These are phyloP conservation scores for Phytopythium aichiense DNA, from an alignment of 352 stramenopile genomes.

Conservation along the genomic window DNA sequence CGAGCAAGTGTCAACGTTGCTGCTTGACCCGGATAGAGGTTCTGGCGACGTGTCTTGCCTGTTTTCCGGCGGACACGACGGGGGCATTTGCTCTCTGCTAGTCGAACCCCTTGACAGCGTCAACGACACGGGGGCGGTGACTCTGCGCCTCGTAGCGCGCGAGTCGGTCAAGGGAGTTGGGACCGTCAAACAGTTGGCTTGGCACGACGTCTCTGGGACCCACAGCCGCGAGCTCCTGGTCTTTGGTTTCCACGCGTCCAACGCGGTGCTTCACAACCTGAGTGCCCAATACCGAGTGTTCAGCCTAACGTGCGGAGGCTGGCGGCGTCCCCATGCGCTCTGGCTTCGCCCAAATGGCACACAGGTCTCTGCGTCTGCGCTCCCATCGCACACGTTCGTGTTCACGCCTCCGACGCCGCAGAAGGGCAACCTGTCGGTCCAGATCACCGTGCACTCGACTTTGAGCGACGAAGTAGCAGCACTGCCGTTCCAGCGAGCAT, in stretches of 20 bases:
- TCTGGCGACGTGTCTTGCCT: slow-evolving; percentile 13
- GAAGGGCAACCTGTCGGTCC: slow-evolving; percentile 33
- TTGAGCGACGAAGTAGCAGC: slow-evolving; percentile 2
- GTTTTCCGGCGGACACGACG: slow-evolving; percentile 76
- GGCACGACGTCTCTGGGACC: slow-evolving; percentile 10
- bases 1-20: slow-evolving; percentile 60
- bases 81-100: slow-evolving; percentile 67
- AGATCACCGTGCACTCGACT: slow-evolving; percentile 70
- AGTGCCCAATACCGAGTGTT: slow-evolving; percentile 72
- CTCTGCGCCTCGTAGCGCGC: slow-evolving; percentile 35
- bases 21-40: slow-evolving; percentile 23
- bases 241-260: slow-evolving; percentile 77
- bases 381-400: slow-evolving; percentile 57
- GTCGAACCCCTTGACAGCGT: slow-evolving; percentile 15
- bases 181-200: slow-evolving; percentile 69
- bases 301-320: slow-evolving; percentile 75
- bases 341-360: slow-evolving; percentile 12
- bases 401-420: slow-evolving; percentile 55
- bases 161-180: slow-evolving; percentile 76
- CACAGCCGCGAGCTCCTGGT: slow-evolving; percentile 51
- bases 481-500: slow-evolving; percentile 26
- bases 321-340: slow-evolving; percentile 73
- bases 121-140: slow-evolving; percentile 22
- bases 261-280: slow-evolving; percentile 73
- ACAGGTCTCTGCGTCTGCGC: slow-evolving; percentile 9